phyloP scores from a whole-genome alignment of 2,329 filamentous ascomycete species.

The Phaeosphaeriaceae sp. region DNA sequence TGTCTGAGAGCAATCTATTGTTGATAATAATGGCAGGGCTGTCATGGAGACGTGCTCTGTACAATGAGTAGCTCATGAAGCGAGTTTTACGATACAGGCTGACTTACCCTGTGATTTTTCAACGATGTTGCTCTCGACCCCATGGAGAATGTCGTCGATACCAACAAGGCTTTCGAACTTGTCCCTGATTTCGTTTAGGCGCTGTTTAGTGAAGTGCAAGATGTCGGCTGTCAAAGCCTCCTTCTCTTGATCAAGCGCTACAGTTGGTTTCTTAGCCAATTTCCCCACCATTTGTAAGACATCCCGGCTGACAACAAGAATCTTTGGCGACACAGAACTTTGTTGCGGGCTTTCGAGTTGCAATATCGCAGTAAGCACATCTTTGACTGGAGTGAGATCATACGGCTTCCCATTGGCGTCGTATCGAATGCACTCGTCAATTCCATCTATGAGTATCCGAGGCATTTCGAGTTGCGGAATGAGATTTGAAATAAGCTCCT shows the following conservation, averaged over 20 bases:
- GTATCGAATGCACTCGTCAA: constrained; percentile 2
- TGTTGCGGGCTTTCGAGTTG: not conserved
- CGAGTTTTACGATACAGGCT: too few species aligned
- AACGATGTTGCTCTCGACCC: too few species aligned
- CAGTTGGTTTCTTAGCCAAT: not conserved
- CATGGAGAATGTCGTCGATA: not conserved
- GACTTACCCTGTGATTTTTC: too few species aligned
- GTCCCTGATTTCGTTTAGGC: not conserved
- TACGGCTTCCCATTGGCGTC: not conserved
- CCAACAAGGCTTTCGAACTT: not conserved
- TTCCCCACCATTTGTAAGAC: not conserved
- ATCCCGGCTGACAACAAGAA: constrained; percentile 1
- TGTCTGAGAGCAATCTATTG: too few species aligned
- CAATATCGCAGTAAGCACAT: not conserved
- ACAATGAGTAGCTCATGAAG: too few species aligned
- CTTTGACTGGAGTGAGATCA: not conserved
- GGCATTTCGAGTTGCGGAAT: constrained; percentile 1
- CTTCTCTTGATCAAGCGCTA: not conserved
- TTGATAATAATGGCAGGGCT: too few species aligned
- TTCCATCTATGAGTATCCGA: constrained; percentile 5
- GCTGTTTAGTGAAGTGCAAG: not conserved
- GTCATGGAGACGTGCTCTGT: too few species aligned
- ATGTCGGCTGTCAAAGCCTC: not conserved
- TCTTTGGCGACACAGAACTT: not conserved
- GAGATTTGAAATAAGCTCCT: not conserved